phyloP scores from a whole-genome alignment of 2,329 filamentous ascomycete species.

The Aspergillus ochraceoroseus region DNA sequence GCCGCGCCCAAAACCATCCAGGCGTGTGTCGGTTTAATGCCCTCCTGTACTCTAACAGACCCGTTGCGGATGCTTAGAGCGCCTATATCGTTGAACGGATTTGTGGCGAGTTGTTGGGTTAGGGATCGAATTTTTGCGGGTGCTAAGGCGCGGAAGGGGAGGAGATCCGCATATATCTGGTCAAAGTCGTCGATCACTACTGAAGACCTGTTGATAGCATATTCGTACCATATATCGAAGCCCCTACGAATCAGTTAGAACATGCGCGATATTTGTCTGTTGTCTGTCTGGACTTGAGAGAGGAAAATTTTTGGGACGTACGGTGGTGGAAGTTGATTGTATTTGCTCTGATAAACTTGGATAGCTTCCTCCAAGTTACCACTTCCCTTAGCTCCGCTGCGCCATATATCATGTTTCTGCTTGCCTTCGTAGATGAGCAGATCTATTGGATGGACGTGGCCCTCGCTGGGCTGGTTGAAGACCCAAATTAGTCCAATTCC shows the following conservation, averaged over 20 bases:
- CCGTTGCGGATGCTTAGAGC: slow-evolving; percentile 54
- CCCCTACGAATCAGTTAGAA: slow-evolving; percentile 31
- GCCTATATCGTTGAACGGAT: slow-evolving; percentile 53
- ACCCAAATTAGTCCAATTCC: slow-evolving; percentile 41
- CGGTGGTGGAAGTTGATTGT: slow-evolving; percentile 54
- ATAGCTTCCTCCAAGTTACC: slow-evolving; percentile 49
- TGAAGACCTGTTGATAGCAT: slow-evolving; percentile 50
- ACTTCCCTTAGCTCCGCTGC: slow-evolving; percentile 46
- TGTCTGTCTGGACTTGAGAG: no score
- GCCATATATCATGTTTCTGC: slow-evolving; percentile 47
- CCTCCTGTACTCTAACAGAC: slow-evolving; percentile 46
- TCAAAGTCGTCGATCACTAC: slow-evolving; percentile 58
- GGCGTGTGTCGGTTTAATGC: slow-evolving; percentile 52
- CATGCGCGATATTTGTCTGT: no score
- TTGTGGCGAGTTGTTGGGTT: slow-evolving; percentile 51
- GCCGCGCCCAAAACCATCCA: slow-evolving; percentile 56
- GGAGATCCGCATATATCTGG: slow-evolving; percentile 53
- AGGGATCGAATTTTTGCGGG: slow-evolving; percentile 50
- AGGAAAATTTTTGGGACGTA: slow-evolving; percentile 21
- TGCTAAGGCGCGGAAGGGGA: slow-evolving; percentile 52
- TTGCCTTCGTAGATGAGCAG: slow-evolving; percentile 50
- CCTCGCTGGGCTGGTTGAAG: slow-evolving; percentile 38
- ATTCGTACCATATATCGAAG: slow-evolving; percentile 58
- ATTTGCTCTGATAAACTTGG: slow-evolving; percentile 49
- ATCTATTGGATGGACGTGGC: slow-evolving; percentile 53